Conservation (phyloP, 768 basidiomycete species). For the Brasilioporus rufonigricans region DNA sequence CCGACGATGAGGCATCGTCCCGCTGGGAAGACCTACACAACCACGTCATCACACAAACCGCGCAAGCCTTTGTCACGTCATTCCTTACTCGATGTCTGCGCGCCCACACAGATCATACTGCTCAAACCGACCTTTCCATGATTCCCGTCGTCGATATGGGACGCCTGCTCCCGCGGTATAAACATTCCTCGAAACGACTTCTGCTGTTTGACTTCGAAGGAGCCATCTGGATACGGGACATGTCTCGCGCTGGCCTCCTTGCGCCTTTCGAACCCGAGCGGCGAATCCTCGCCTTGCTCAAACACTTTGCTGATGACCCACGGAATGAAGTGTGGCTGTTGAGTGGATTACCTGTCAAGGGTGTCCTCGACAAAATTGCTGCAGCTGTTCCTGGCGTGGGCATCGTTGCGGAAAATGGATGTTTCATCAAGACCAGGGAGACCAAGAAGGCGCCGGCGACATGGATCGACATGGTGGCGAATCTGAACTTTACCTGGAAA, state of each 20-base stretch:
- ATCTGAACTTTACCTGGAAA: conserved; percentile 82
- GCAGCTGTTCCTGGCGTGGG: conserved; percentile 65
- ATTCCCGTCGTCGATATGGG: conserved; percentile 44
- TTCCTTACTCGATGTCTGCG: conserved; percentile 77
- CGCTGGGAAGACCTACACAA: conserved; percentile 87
- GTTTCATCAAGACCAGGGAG: conserved; percentile 65
- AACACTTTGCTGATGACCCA: conserved; percentile 56
- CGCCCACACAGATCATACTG: conserved; percentile 65
- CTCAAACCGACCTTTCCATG: conserved; percentile 25
- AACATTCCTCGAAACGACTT: conserved; percentile 61
- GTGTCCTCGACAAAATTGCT: conserved; percentile 61
- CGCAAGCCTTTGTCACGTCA: conserved; percentile 76
- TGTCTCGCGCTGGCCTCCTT: conserved; percentile 43
- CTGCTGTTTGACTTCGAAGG: conserved; percentile 79
- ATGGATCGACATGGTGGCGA: conserved; percentile 82
- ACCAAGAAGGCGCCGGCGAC: conserved; percentile 30
- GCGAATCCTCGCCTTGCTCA: conserved; percentile 47
- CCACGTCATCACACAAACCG: conserved; percentile 84
- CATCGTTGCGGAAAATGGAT: conserved; percentile 88
- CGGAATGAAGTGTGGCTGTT: conserved; percentile 81
- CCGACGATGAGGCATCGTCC: conserved; percentile 62
- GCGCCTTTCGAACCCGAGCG: conserved; percentile 41
- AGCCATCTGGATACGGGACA: conserved; percentile 68
- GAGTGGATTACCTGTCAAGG: conserved; percentile 67
- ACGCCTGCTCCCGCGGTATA: conserved; percentile 65